Percentiles rank a stretch among this genome's conserved stretches.
These are phyloP conservation scores for Piromyces sp. DNA, from an alignment of 192 early-diverging fungal species.

Conservation along the genomic window DNA sequence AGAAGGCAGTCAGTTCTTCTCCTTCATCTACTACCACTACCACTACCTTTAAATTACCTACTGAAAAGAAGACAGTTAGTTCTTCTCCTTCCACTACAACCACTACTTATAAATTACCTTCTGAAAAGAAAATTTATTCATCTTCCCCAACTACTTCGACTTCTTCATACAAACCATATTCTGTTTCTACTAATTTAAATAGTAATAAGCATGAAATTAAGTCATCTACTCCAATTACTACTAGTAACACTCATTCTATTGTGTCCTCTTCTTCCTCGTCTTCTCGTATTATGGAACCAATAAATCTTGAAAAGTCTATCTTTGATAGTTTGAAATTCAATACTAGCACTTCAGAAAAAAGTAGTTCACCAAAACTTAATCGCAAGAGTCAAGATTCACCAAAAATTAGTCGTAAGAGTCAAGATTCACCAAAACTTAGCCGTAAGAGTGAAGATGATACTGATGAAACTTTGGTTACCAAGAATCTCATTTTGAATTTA, in stretches of 20 bases:
- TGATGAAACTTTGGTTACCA: neutral
- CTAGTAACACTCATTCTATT: neutral
- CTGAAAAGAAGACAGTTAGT: neutral
- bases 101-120: neutral
- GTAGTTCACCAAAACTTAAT: neutral
- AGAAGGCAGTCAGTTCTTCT: neutral
- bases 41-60: neutral
- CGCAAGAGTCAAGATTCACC: neutral
- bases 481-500: neutral
- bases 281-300: neutral
- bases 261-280: neutral
- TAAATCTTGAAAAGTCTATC: neutral
- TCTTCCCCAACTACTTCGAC: neutral
- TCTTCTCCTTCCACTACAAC: neutral
- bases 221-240: neutral
- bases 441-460: neutral
- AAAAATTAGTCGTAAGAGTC: too few relatives aligned
- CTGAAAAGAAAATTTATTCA: neutral
- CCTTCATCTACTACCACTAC: neutral
- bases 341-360: neutral
- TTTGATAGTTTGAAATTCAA: neutral
- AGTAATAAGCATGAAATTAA: neutral
- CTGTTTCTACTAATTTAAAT: neutral
- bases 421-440: neutral
- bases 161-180: neutral